These are phyloP conservation scores for Pugionium cornutum DNA, from an alignment of 345 rosid genomes.

Conservation along the genomic window DNA sequence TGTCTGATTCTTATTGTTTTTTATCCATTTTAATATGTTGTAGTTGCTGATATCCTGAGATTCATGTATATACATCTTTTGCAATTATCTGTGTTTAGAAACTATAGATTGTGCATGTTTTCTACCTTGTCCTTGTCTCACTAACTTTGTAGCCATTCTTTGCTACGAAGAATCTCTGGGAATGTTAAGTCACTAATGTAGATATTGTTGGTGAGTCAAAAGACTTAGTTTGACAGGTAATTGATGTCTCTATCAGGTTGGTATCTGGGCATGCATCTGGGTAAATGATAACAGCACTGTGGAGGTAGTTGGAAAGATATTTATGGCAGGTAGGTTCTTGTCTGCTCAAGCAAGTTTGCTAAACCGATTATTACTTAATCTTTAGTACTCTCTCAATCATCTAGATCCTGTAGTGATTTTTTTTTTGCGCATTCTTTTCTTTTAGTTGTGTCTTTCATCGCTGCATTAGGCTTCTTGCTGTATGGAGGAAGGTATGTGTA, in stretches of 20 bases:
- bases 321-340: conserved; percentile 71
- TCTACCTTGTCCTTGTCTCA: conserved; percentile 2
- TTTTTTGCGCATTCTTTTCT: conserved; percentile 19
- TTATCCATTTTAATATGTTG: neutral
- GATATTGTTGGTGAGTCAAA: neutral
- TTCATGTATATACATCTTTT: neutral
- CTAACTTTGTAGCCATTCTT: conserved; percentile 10
- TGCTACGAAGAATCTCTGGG: conserved; percentile 18
- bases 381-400: neutral
- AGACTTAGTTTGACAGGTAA: neutral
- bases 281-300: conserved; percentile 68
- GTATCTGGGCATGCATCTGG: conserved; percentile 90
- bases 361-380: neutral
- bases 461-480: conserved; percentile 88
- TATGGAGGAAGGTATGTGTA: conserved; percentile 93
- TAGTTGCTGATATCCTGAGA: conserved; percentile 1
- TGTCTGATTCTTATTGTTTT: conserved; percentile 10
- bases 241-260: conserved; percentile 54
- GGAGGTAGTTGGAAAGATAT: conserved; percentile 77
- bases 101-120: conserved; percentile 7
- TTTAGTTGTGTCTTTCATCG: conserved; percentile 84
- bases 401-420: neutral
- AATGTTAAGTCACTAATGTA: neutral
- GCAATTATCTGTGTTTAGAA: neutral
- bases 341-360: conserved; percentile 25